A percentile compares a stretch with the other conserved stretches of the same genome.
Evolutionary conservation across 2,329 filamentous ascomycete species (phyloP).

Genomic region (Knoxdaviesia capensis): DNA sequence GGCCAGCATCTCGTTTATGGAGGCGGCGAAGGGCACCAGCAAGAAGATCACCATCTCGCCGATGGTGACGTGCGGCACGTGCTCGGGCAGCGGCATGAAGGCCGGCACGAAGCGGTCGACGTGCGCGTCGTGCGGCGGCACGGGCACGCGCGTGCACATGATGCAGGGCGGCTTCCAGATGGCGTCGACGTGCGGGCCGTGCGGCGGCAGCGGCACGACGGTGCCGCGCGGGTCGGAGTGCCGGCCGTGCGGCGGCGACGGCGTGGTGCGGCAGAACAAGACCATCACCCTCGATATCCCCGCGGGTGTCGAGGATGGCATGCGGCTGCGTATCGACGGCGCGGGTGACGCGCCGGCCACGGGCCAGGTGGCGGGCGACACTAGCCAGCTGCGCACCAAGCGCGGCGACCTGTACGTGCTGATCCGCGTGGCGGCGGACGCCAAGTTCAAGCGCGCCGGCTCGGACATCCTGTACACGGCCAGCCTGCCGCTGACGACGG

Average conservation of each 20-base stretch:
- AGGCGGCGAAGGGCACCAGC: constrained; percentile 75
- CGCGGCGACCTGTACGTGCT: constrained; percentile 83
- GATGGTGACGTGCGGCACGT: constrained; percentile 62
- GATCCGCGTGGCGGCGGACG: constrained; percentile 73
- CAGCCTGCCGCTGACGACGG: constrained; percentile 78
- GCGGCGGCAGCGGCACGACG: constrained; percentile 56
- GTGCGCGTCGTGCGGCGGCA: constrained; percentile 69
- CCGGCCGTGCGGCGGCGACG: constrained; percentile 57
- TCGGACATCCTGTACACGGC: constrained; percentile 88
- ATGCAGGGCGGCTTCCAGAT: constrained; percentile 93
- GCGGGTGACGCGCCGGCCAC: constrained; percentile 77
- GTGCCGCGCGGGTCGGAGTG: constrained; percentile 72
- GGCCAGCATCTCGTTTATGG: constrained; percentile 83
- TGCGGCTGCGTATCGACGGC: constrained; percentile 67
- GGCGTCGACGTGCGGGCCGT: constrained; percentile 69
- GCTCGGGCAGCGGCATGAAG: constrained; percentile 69
- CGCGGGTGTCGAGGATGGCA: constrained; percentile 87
- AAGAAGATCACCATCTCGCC: constrained; percentile 82
- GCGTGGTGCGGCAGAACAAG: constrained; percentile 65
- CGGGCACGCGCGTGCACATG: constrained; percentile 69
- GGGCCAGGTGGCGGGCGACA: constrained; percentile 41
- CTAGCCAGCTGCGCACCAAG: constrained; percentile 34
- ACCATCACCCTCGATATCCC: constrained; percentile 82
- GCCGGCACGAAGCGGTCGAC: constrained; percentile 49
- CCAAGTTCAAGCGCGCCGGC: constrained; percentile 72